Percentiles rank a stretch among this genome's conserved stretches.
Conservation (phyloP, 257 asterid genomes). For the Euphrasia confusa region DNA sequence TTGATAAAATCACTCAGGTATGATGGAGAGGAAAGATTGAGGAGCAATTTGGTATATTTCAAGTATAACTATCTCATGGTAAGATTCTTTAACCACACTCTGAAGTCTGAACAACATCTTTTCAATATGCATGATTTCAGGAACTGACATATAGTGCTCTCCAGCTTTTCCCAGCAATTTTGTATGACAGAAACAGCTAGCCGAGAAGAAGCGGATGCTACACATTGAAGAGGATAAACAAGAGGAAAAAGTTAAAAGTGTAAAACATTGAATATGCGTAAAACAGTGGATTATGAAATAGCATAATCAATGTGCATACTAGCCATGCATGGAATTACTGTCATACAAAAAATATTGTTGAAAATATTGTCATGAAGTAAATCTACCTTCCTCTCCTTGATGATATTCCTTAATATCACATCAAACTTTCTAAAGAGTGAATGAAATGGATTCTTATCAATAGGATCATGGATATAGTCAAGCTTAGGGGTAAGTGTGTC, state of each 20-base stretch:
- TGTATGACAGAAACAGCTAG: conserved; percentile 68
- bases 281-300: neutral
- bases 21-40: conserved; percentile 61
- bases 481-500: conserved; percentile 26
- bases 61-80: conserved; percentile 67
- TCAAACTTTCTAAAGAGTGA: conserved; percentile 65
- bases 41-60: conserved; percentile 72
- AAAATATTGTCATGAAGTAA: neutral
- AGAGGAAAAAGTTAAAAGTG: conserved; percentile 12
- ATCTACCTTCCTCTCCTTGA: conserved; percentile 60
- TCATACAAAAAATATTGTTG: neutral
- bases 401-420: conserved; percentile 64
- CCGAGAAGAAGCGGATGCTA: conserved; percentile 45
- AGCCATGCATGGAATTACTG: neutral
- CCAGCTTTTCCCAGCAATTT: conserved; percentile 50
- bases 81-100: conserved; percentile 65
- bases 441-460: conserved; percentile 39
- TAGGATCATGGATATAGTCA: conserved; percentile 52
- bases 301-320: neutral
- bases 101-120: conserved; percentile 54
- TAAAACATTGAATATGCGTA: conserved; percentile 13
- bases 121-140: conserved; percentile 67
- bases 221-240: conserved; percentile 49
- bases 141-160: conserved; percentile 47
- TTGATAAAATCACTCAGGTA: conserved; percentile 66